Conservation (phyloP, 345 rosid genomes). For the Aurinia saxatilis region DNA sequence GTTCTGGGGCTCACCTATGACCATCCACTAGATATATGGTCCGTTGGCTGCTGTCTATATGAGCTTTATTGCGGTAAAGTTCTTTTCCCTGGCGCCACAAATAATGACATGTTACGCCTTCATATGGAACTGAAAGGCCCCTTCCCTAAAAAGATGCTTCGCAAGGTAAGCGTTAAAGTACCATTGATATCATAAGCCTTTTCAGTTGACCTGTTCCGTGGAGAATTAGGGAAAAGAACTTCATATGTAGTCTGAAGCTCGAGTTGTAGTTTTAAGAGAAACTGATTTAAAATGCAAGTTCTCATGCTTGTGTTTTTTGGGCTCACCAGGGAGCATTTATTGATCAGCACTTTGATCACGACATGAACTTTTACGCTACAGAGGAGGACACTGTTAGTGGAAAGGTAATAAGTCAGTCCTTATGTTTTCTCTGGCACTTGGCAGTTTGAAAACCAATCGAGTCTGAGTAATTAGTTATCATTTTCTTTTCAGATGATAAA, state of each 20-base stretch:
- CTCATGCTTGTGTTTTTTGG: not conserved
- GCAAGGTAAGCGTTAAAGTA: conserved; percentile 47
- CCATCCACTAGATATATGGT: conserved; percentile 98
- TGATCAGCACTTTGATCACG: conserved; percentile 88
- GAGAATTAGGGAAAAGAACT: not conserved
- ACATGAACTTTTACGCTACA: conserved; percentile 74
- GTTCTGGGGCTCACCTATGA: conserved; percentile 98
- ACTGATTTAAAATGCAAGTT: not conserved
- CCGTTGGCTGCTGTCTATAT: conserved; percentile 97
- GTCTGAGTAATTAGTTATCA: conserved; percentile 6
- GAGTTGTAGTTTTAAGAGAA: conserved; percentile 2
- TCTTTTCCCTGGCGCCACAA: conserved; percentile 89
- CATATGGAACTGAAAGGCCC: conserved; percentile 97
- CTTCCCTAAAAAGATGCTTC: conserved; percentile 97
- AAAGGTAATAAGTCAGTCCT: conserved; percentile 44
- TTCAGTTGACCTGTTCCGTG: not conserved
- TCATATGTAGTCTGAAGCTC: not conserved
- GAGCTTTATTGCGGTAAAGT: conserved; percentile 97
- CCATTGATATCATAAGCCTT: not conserved
- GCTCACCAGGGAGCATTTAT: conserved; percentile 75
- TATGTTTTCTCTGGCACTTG: not conserved
- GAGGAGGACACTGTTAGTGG: conserved; percentile 92
- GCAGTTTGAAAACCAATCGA: not conserved
- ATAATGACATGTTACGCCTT: conserved; percentile 98
- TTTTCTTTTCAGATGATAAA: conserved; percentile 57